A percentile compares a stretch with the other conserved stretches of the same genome.
These are phyloP conservation scores for Brassica cretica DNA, from an alignment of 345 rosid species.

Conservation along the genomic window DNA sequence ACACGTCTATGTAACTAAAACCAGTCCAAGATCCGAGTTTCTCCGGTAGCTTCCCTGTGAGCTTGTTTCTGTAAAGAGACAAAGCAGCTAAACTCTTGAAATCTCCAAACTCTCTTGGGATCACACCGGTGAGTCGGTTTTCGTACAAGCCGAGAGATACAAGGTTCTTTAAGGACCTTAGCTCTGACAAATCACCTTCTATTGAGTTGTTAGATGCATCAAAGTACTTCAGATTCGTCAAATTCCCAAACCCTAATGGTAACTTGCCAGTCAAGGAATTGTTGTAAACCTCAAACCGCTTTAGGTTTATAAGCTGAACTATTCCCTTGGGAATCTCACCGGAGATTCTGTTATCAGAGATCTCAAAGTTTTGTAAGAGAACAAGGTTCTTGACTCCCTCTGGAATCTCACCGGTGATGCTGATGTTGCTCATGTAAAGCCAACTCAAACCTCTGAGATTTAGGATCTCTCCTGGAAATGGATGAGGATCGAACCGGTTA, in stretches of 20 bases:
- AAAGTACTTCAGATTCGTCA: constrained; percentile 48
- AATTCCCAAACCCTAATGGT: constrained; percentile 63
- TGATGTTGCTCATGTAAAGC: constrained; percentile 72
- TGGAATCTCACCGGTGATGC: constrained; percentile 72
- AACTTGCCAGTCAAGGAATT: constrained; percentile 62
- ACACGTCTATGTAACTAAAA: constrained; percentile 59
- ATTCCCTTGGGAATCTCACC: constrained; percentile 68
- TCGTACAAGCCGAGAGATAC: constrained; percentile 58
- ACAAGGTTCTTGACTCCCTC: constrained; percentile 57
- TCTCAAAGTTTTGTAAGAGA: constrained; percentile 62
- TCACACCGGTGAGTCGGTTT: constrained; percentile 65
- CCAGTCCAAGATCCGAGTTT: constrained; percentile 63
- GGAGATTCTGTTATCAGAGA: constrained; percentile 55
- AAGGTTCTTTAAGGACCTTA: constrained; percentile 50
- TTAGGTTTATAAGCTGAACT: constrained; percentile 45
- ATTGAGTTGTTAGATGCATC: constrained; percentile 66
- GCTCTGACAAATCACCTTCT: constrained; percentile 63
- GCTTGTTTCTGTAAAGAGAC: constrained; percentile 64
- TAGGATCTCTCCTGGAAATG: constrained; percentile 59
- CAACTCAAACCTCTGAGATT: constrained; percentile 57
- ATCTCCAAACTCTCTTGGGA: constrained; percentile 69
- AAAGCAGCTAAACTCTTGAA: constrained; percentile 53
- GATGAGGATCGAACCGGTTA: constrained; percentile 50
- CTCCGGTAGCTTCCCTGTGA: constrained; percentile 68
- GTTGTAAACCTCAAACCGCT: constrained; percentile 75